A percentile compares a stretch with the other conserved stretches of the same genome.
Conservation (phyloP, 2,329 filamentous ascomycete genomes). For the Colletotrichum tofieldiae region DNA sequence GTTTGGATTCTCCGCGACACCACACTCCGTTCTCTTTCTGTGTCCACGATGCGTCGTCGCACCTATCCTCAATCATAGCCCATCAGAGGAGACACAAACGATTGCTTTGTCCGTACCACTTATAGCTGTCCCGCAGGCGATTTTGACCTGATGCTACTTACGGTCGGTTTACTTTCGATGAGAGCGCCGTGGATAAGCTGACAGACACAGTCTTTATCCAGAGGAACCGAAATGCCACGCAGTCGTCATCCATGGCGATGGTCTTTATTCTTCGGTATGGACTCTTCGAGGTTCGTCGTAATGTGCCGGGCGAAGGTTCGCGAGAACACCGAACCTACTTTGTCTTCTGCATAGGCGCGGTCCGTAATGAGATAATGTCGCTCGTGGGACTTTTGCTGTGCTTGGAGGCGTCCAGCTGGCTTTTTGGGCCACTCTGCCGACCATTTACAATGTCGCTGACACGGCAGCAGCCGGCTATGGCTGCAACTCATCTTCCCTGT, state of each 20-base stretch:
- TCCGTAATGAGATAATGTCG: not conserved
- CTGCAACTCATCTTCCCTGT: not conserved
- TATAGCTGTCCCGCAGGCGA: not conserved
- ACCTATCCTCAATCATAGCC: too few relatives aligned
- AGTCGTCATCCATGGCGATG: not conserved
- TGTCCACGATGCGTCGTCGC: not conserved
- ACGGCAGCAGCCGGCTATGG: too few relatives aligned
- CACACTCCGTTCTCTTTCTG: not conserved
- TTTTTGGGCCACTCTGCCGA: not conserved
- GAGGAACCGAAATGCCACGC: too few relatives aligned
- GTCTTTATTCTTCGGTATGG: not conserved
- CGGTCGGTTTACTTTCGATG: not conserved
- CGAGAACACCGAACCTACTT: not conserved
- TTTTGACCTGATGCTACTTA: not conserved
- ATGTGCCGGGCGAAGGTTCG: not conserved
- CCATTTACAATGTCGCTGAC: too few relatives aligned
- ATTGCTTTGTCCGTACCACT: not conserved
- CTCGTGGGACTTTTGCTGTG: not conserved
- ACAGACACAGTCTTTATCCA: not conserved
- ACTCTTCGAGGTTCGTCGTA: not conserved
- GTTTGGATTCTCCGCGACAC: not conserved
- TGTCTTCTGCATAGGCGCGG: not conserved
- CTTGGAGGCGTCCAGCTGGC: not conserved
- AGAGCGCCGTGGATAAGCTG: not conserved
- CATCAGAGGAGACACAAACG: not conserved